Evolutionary conservation across 495 filamentous ascomycete genomes (phyloP), one percentile per base, ranked within the genome.

Genomic region (Aspergillus sparsus): DNA sequence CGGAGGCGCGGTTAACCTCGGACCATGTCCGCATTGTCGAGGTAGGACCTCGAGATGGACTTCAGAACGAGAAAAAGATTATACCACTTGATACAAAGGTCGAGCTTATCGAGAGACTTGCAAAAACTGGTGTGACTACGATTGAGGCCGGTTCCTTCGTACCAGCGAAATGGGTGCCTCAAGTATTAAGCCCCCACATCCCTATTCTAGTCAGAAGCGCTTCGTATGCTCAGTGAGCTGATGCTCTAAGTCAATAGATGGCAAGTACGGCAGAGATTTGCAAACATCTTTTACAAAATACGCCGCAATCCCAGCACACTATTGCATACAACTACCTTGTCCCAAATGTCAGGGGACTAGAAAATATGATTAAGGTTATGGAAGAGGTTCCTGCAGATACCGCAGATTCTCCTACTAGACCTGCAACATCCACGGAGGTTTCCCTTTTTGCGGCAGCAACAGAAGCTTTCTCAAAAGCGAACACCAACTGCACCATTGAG

Each of bases 121-220:
- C 92, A n/a, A 84, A 83, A 65, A 94, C 93, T 0, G 94, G 94
- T 0, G 77, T 98, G 18, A 82, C 81, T 5, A 89, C 88, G 46
- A 97, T 98, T 62, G 94, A 98, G 73, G 94, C 94, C 21, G 94
- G 94, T 2, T 92, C 91, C 3, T 98, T 98, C 71, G 93, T 98
- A 7, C 83, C 89, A 52, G 93, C 92, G 7, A 97, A 96, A 89
- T 98, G 94, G 94, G 92, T 97, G 18, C 94, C 94, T 32, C 95
- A 97, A 83, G 92, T 94, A 71, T 61, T 74, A 45, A 37, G 32
- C 45, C 11, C 49, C 41, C 49, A n/a, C 39, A 10, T 41, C 13
- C 55, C 11, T 50, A 50, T 18, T 49, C 39, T 42, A 49, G 16
- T 35, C 9, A 31, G 31, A 41, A 7, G 51, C 53, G 15, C 8